Evolutionary conservation across 305 asterid species (phyloP).

Genomic region (Fraxinus sp.): DNA sequence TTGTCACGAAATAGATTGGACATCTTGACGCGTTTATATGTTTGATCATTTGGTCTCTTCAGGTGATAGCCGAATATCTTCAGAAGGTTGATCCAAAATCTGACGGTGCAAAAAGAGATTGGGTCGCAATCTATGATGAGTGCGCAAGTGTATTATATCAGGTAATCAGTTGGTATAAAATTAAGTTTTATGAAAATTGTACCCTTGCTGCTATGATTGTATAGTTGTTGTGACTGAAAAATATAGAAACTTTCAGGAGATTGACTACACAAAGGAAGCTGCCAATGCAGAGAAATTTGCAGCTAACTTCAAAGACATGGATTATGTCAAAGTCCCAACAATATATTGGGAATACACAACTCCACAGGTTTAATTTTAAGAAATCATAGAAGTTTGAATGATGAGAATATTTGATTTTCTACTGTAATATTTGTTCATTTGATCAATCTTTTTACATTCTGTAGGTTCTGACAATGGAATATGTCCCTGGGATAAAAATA

Average conservation of each 20-base stretch:
- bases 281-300: conserved; percentile 80
- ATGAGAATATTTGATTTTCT: conserved; percentile 17
- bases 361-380: conserved; percentile 65
- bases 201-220: neutral
- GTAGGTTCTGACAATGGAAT: conserved; percentile 83
- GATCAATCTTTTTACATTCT: conserved; percentile 21
- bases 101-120: conserved; percentile 97
- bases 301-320: conserved; percentile 68
- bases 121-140: conserved; percentile 97
- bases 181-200: neutral
- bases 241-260: conserved; percentile 52
- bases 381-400: conserved; percentile 16
- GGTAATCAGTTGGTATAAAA: conserved; percentile 35
- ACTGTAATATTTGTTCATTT: conserved; percentile 20
- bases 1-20: conserved; percentile 7
- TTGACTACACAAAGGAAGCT: conserved; percentile 86
- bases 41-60: conserved; percentile 29
- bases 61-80: conserved; percentile 96
- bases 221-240: neutral
- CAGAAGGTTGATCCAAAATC: conserved; percentile 97
- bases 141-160: conserved; percentile 91
- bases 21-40: neutral
- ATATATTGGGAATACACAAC: conserved; percentile 87
- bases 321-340: conserved; percentile 83
- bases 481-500: conserved; percentile 89